phyloP scores from a whole-genome alignment of 2,329 filamentous ascomycete species.

The Chaetomium sp. region DNA sequence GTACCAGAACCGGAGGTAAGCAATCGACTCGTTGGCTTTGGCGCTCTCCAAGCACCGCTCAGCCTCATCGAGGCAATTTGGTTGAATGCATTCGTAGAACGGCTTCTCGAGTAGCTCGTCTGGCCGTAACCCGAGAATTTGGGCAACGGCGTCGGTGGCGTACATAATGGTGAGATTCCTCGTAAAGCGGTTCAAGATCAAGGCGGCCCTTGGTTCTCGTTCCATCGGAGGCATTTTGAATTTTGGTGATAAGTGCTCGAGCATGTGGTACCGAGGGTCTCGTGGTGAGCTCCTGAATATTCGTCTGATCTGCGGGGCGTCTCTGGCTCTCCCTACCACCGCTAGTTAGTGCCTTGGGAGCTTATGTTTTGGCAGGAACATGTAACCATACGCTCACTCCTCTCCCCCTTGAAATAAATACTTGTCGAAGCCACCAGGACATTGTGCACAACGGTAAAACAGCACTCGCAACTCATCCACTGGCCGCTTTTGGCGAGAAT shows the following conservation, averaged over 20 bases:
- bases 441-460: conserved; percentile 84
- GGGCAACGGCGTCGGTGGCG: conserved; percentile 66
- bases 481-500: conserved; percentile 61
- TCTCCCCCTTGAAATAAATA: conserved; percentile 62
- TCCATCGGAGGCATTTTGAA: conserved; percentile 59
- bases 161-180: conserved; percentile 80
- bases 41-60: conserved; percentile 75
- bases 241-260: conserved; percentile 76
- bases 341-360: conserved; percentile 11
- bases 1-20: conserved; percentile 81
- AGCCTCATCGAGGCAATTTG: conserved; percentile 69
- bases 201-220: conserved; percentile 73
- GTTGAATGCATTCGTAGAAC: conserved; percentile 82
- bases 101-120: conserved; percentile 66
- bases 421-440: conserved; percentile 80
- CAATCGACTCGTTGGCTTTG: conserved; percentile 86
- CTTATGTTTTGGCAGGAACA: not conserved
- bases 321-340: conserved; percentile 61
- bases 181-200: conserved; percentile 83
- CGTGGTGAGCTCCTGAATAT: conserved; percentile 75
- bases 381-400: conserved; percentile 64
- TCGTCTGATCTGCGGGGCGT: conserved; percentile 70
- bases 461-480: conserved; percentile 79
- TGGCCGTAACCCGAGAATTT: conserved; percentile 68
- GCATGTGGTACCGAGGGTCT: conserved; percentile 84